Conservation (phyloP, 345 rosid species). For the Lepidium sativum region DNA sequence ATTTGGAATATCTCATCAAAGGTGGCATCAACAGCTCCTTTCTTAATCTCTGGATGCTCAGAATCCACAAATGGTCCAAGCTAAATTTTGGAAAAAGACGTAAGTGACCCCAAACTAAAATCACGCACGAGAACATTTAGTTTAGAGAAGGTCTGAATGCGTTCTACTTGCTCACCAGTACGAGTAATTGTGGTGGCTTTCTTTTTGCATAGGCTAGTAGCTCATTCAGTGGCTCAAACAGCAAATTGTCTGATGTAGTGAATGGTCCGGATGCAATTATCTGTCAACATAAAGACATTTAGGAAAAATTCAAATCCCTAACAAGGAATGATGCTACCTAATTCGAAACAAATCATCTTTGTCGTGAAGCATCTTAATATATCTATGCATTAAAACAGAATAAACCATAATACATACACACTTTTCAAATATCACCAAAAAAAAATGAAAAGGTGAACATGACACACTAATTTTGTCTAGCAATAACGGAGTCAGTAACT, state of each 20-base stretch:
- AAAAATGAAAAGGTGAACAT: neutral
- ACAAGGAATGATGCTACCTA: neutral
- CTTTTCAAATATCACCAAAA: neutral
- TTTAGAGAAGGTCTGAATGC: neutral
- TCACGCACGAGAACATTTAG: neutral
- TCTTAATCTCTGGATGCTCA: slow-evolving; percentile 75
- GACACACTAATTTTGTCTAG: neutral
- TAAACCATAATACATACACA: neutral
- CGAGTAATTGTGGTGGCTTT: slow-evolving; percentile 72
- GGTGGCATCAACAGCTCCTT: slow-evolving; percentile 51
- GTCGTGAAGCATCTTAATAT: neutral
- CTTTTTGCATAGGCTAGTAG: slow-evolving; percentile 73
- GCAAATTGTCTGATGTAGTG: slow-evolving; percentile 71
- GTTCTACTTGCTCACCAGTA: slow-evolving; percentile 41
- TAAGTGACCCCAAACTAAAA: neutral
- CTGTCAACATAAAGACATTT: slow-evolving; percentile 27
- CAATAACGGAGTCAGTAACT: neutral
- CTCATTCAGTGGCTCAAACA: slow-evolving; percentile 83
- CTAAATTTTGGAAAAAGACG: slow-evolving; percentile 30
- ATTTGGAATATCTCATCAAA: slow-evolving; percentile 54
- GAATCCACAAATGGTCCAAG: slow-evolving; percentile 90
- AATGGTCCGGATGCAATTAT: slow-evolving; percentile 91
- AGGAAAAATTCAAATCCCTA: neutral
- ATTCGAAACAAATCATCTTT: neutral
- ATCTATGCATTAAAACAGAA: neutral